These are phyloP conservation scores for Carallia pectinifolia DNA, from an alignment of 345 rosid genomes.

Conservation along the genomic window DNA sequence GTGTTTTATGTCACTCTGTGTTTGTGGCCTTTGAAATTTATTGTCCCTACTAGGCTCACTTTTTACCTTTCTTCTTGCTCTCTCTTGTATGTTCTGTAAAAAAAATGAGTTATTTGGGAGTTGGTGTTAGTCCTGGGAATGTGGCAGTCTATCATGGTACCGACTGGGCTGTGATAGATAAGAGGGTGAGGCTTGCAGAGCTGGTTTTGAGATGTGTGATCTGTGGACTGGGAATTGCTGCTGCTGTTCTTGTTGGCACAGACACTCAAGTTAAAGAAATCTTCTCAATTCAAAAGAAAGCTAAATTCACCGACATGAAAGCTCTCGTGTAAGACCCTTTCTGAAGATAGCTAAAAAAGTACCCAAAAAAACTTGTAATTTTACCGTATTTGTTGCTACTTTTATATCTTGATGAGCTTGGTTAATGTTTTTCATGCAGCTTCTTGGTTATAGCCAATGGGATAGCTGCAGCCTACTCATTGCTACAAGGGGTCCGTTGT, in stretches of 20 bases:
- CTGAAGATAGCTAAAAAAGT: background rate
- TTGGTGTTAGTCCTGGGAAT: constrained; percentile 65
- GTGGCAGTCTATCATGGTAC: constrained; percentile 52
- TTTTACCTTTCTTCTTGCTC: background rate
- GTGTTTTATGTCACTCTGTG: background rate
- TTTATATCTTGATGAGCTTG: background rate
- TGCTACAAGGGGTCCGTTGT: constrained; percentile 75
- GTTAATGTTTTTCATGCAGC: constrained; percentile 35
- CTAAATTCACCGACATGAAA: constrained; percentile 85
- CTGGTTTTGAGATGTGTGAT: constrained; percentile 66
- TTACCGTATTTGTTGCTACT: background rate
- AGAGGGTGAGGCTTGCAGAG: constrained; percentile 70
- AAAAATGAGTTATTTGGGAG: constrained; percentile 58
- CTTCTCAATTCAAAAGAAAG: constrained; percentile 69
- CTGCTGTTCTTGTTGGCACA: constrained; percentile 70
- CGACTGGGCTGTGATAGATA: constrained; percentile 55
- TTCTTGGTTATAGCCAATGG: constrained; percentile 78
- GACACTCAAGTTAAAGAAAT: constrained; percentile 69
- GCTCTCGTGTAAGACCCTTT: constrained; percentile 70
- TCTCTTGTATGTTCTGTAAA: background rate
- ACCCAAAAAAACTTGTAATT: background rate
- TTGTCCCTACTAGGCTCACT: background rate
- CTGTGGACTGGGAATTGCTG: constrained; percentile 46
- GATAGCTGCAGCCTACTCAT: constrained; percentile 67
- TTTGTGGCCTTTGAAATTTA: background rate